These are phyloP conservation scores for Hypoxylon crocopeplum DNA, from an alignment of 495 filamentous ascomycete genomes.

Conservation along the genomic window DNA sequence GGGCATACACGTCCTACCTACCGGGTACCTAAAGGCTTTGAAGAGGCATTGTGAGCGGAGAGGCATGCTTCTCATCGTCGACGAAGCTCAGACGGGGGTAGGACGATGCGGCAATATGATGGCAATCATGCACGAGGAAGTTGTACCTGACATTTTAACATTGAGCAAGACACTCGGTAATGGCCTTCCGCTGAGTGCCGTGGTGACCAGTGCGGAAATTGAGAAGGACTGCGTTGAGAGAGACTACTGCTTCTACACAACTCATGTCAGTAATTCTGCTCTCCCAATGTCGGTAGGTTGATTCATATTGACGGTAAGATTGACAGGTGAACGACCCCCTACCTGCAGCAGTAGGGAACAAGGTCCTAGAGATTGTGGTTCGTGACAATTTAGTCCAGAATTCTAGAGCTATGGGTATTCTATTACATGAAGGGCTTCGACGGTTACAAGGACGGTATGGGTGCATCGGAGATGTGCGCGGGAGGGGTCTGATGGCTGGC, in stretches of 20 bases:
- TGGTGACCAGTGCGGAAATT: conserved; percentile 58
- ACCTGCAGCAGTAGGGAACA: conserved; percentile 60
- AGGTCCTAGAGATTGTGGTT: conserved; percentile 62
- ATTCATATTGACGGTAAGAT: not conserved
- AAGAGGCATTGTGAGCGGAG: conserved; percentile 55
- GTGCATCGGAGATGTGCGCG: conserved; percentile 63
- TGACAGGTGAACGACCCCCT: conserved; percentile 61
- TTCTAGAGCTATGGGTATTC: conserved; percentile 47
- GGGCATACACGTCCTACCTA: conserved; percentile 56
- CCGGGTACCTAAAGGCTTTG: conserved; percentile 55
- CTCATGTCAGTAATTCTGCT: conserved; percentile 7
- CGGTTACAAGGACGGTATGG: conserved; percentile 54
- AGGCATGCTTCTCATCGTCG: conserved; percentile 61
- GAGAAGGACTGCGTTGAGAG: conserved; percentile 46
- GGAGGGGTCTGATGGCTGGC: conserved; percentile 59
- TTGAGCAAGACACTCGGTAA: conserved; percentile 63
- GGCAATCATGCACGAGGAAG: conserved; percentile 55
- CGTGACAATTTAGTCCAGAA: conserved; percentile 55
- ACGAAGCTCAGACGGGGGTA: conserved; percentile 63
- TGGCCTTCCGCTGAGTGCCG: conserved; percentile 59
- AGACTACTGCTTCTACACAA: conserved; percentile 49
- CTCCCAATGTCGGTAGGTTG: too few relatives aligned
- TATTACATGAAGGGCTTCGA: conserved; percentile 51
- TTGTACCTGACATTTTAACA: conserved; percentile 61
- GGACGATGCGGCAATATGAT: conserved; percentile 60